phyloP scores from a whole-genome alignment of 345 rosid genomes.

The Populus deltoides region DNA sequence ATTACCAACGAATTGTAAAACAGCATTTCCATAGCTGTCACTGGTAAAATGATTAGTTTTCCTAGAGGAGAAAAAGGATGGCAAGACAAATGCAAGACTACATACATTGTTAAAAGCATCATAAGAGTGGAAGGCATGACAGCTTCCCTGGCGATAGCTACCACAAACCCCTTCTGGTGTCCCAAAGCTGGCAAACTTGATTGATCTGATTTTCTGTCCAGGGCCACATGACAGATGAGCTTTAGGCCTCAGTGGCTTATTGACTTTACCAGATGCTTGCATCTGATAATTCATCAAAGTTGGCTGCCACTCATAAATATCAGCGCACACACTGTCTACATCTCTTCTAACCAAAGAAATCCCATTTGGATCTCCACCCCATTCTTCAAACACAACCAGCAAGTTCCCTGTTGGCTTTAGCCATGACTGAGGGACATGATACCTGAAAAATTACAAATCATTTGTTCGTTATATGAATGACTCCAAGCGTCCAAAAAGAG shows the following conservation, averaged over 20 bases:
- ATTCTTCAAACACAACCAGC: slow-evolving; percentile 94
- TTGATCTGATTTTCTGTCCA: slow-evolving; percentile 73
- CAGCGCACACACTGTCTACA: slow-evolving; percentile 81
- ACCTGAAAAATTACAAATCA: slow-evolving; percentile 48
- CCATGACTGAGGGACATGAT: slow-evolving; percentile 92
- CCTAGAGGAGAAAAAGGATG: neutral
- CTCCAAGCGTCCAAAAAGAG: neutral
- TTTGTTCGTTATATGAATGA: neutral
- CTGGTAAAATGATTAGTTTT: neutral
- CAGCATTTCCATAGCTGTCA: neutral
- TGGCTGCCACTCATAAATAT: slow-evolving; percentile 94
- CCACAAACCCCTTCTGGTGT: slow-evolving; percentile 92
- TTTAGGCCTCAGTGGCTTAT: slow-evolving; percentile 82
- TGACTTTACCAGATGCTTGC: slow-evolving; percentile 81
- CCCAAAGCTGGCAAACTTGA: slow-evolving; percentile 96
- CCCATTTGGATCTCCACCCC: slow-evolving; percentile 95
- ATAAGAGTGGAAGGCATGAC: slow-evolving; percentile 88
- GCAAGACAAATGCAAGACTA: slow-evolving; percentile 1
- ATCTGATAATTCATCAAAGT: slow-evolving; percentile 73
- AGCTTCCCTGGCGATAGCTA: slow-evolving; percentile 73
- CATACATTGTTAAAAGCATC: slow-evolving; percentile 91
- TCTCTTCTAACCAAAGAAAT: slow-evolving; percentile 80
- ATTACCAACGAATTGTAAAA: neutral
- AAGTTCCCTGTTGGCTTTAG: slow-evolving; percentile 81
- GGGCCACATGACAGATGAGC: slow-evolving; percentile 75